phyloP scores from a whole-genome alignment of 257 asterid genomes.

The Petunia secreta region DNA sequence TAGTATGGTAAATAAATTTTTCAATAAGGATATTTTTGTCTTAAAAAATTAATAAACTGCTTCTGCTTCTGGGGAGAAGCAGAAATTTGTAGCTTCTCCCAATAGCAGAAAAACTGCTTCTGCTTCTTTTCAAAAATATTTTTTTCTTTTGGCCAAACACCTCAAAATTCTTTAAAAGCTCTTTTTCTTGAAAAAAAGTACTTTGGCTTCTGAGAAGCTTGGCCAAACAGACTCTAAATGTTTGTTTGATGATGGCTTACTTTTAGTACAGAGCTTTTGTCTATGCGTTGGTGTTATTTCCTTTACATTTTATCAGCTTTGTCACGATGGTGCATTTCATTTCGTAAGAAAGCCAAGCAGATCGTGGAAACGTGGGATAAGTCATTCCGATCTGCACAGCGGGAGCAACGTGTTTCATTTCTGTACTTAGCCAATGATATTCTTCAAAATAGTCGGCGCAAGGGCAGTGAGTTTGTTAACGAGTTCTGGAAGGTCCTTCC shows the following conservation, averaged over 20 bases:
- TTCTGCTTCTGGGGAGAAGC: no score
- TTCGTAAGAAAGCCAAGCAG: conserved; percentile 87
- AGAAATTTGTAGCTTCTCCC: no score
- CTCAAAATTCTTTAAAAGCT: no score
- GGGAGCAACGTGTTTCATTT: conserved; percentile 79
- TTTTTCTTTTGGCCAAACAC: no score
- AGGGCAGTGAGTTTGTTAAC: conserved; percentile 92
- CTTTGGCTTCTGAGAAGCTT: neutral
- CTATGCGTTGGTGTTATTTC: conserved; percentile 28
- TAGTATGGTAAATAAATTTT: no score
- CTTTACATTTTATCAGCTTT: conserved; percentile 67
- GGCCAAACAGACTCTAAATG: conserved; percentile 8
- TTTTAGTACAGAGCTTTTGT: neutral
- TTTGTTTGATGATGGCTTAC: conserved; percentile 28
- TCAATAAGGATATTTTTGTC: no score
- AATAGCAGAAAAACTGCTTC: no score
- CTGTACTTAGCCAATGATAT: conserved; percentile 88
- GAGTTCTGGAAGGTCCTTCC: conserved; percentile 99
- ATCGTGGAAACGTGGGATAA: conserved; percentile 94
- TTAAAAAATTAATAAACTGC: no score
- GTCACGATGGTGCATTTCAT: conserved; percentile 85
- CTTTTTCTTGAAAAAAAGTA: no score
- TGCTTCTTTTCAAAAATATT: no score
- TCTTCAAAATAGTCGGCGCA: conserved; percentile 96
- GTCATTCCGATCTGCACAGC: conserved; percentile 67